phyloP scores from a whole-genome alignment of 1,139 yeast genomes.

The Schizosaccharomyces versatilis region DNA sequence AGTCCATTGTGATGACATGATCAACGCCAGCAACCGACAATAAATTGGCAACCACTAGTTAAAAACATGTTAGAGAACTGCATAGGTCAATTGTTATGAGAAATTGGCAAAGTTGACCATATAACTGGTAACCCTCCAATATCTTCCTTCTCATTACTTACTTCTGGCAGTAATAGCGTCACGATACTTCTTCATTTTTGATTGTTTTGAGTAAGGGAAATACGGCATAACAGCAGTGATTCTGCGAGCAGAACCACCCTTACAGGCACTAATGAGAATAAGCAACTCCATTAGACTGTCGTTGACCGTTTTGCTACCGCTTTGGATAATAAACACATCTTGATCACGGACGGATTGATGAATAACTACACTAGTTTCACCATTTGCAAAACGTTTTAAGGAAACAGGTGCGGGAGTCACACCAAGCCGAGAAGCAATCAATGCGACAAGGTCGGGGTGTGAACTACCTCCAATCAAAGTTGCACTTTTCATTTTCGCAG shows the following conservation, averaged over 20 bases:
- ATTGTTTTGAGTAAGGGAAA: conserved; percentile 91
- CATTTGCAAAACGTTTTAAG: conserved; percentile 76
- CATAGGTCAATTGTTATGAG: neutral
- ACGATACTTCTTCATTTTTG: conserved; percentile 93
- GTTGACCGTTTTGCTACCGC: conserved; percentile 59
- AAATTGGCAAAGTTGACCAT: neutral
- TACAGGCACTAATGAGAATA: conserved; percentile 80
- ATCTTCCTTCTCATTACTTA: neutral
- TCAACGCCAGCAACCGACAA: conserved; percentile 97
- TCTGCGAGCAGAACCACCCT: conserved; percentile 90
- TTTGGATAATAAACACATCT: conserved; percentile 86
- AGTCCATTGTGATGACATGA: conserved; percentile 92
- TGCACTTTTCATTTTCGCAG: conserved; percentile 60
- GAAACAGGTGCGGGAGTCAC: conserved; percentile 92
- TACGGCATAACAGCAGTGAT: conserved; percentile 69
- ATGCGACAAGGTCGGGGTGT: conserved; percentile 78
- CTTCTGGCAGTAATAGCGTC: conserved; percentile 94
- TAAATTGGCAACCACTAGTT: conserved; percentile 67
- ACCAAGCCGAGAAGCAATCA: conserved; percentile 77
- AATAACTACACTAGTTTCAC: conserved; percentile 90
- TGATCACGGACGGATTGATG: conserved; percentile 90
- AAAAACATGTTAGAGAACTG: neutral
- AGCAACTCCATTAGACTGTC: conserved; percentile 93
- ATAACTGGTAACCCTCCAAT: neutral
- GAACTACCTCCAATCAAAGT: conserved; percentile 91